These are phyloP conservation scores for Orbilia blumenaviensis DNA, from an alignment of 2,329 filamentous ascomycete genomes.

Conservation along the genomic window DNA sequence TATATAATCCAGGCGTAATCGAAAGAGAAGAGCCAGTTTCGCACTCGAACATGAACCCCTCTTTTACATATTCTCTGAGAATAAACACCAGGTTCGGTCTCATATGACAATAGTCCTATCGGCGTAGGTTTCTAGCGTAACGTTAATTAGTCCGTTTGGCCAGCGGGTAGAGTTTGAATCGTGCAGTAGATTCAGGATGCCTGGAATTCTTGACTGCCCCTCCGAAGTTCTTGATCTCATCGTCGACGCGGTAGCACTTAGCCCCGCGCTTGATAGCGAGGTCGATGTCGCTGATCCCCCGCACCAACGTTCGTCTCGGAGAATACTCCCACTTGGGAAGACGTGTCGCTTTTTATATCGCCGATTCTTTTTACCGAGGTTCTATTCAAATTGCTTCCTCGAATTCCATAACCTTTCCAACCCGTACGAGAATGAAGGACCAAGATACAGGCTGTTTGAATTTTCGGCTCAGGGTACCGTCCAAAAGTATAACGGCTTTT, in stretches of 20 bases:
- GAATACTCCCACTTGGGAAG: neutral
- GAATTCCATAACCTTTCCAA: neutral
- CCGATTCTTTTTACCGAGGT: neutral
- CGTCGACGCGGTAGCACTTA: neutral
- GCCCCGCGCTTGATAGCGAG: neutral
- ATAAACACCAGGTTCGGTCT: no score
- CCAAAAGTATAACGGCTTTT: neutral
- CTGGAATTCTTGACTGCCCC: neutral
- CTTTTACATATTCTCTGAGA: no score
- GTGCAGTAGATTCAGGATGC: no score
- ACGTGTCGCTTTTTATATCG: constrained; percentile 7
- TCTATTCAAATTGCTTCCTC: neutral
- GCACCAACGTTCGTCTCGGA: neutral
- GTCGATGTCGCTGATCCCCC: neutral
- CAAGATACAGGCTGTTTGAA: neutral
- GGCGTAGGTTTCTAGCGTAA: no score
- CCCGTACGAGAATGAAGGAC: no score
- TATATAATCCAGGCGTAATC: no score
- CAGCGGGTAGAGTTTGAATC: no score
- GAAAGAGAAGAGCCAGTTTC: no score
- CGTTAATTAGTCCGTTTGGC: no score
- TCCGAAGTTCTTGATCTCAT: neutral
- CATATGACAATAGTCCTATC: no score
- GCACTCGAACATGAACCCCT: no score
- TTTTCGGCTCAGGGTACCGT: neutral